Evolutionary conservation across 2,329 filamentous ascomycete genomes (phyloP).

Genomic region (Cladosporium oxysporum): DNA sequence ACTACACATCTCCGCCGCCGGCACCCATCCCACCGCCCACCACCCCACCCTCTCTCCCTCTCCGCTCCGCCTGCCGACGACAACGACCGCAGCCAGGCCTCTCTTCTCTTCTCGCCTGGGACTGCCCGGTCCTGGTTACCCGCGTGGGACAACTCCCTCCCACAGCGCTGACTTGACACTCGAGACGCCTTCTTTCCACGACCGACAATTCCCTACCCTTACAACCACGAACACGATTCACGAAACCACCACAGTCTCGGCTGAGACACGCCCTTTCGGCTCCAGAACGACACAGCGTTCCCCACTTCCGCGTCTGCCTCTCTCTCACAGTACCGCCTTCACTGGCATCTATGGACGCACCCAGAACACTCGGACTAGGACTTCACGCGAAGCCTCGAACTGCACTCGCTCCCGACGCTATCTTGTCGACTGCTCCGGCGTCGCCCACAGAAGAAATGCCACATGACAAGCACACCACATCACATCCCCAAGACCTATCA

Average conservation of each 20-base stretch:
- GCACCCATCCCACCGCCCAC: constrained; percentile 1
- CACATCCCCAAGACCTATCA: constrained; percentile 20
- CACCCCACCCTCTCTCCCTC: not conserved
- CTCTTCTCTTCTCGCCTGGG: not conserved
- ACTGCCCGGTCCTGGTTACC: not conserved
- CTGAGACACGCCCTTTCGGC: not conserved
- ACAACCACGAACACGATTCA: constrained; percentile 1
- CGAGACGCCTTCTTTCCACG: not conserved
- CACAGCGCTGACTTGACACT: not conserved
- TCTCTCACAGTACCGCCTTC: not conserved
- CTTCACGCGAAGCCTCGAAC: constrained; percentile 17
- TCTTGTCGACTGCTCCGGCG: constrained; percentile 37
- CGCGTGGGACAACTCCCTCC: not conserved
- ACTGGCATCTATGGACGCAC: constrained; percentile 1
- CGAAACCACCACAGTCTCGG: not conserved
- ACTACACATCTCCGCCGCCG: not conserved
- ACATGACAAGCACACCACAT: constrained; percentile 21
- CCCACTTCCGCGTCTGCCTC: not conserved
- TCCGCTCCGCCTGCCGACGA: not conserved
- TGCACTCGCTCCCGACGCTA: constrained; percentile 24
- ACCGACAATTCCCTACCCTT: not conserved
- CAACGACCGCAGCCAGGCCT: not conserved
- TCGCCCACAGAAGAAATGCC: constrained; percentile 33
- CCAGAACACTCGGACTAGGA: constrained; percentile 21
- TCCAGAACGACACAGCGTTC: not conserved